Evolutionary conservation across 306 rosid species (phyloP), one percentile per base, ranked within the genome.

Genomic region (Quercus cerris): DNA sequence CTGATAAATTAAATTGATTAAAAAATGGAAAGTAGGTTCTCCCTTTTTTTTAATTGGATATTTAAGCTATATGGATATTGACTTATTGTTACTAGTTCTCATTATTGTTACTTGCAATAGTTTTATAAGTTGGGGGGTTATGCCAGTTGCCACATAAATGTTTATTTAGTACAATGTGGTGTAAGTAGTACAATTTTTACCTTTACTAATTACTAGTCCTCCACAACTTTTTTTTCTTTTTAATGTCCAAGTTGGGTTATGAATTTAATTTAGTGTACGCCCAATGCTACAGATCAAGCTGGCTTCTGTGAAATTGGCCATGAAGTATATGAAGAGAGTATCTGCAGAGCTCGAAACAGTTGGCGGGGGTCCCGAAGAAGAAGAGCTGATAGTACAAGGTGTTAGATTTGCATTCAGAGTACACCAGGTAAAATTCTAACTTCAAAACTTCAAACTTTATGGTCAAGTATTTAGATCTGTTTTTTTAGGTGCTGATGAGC

Each of bases 401-500:
- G 97, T 96, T 78, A 80, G 97, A 61, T 96, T 93, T 80, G 99
- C 99, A 74, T 96, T 93, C 90, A 93, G 99, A 0, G 99, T 93
- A 17, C 99, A 96, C 81, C 99, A 96, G 98, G 99, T 95, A 82
- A 87, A 75, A 38, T 72, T 44, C 15, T 12, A 33, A 41, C 57
- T 41, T 12, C 46, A 8, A 41, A 41, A 41, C 46, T 41, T 41
- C 46, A 2, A 54, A 61, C 31, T 19, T 18, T 81, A 56, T 55
- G 4, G 17, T 14, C 6, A 33, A 63, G 20, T 46, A 46, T 13
- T 54, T 46, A 52, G n/a, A 5, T 27, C 20, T 55, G 55, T 77
- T 56, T 54, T 71, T 2, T 63, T 54, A 23, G 18, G 10, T 8
- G 57, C 59, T n/a, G 30, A 25, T 41, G 49, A 77, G 23, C 59